phyloP scores from a whole-genome alignment of 179 eudicot species.

The Silene coronaria region DNA sequence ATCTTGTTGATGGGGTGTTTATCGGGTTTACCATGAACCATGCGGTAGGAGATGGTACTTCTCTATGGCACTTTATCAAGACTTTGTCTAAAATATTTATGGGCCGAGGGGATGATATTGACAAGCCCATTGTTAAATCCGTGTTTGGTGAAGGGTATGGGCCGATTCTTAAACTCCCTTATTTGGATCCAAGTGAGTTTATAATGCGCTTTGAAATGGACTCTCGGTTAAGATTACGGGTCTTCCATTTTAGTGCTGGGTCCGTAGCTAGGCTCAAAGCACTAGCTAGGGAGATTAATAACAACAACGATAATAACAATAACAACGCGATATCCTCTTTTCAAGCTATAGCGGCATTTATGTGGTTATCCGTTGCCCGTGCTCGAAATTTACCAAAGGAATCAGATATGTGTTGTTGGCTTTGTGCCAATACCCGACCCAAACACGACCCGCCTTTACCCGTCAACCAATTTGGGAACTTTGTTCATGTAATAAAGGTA shows the following conservation, averaged over 20 bases:
- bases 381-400: neutral
- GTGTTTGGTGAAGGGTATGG: slow-evolving; percentile 7
- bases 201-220: slow-evolving; percentile 3
- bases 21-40: slow-evolving; percentile 18
- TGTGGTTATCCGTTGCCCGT: slow-evolving; percentile 7
- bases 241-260: neutral
- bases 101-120: neutral
- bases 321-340: neutral
- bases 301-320: neutral
- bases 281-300: neutral
- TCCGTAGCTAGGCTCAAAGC: slow-evolving; percentile 1
- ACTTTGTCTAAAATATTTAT: slow-evolving; percentile 6
- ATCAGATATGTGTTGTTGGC: neutral
- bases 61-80: slow-evolving; percentile 7
- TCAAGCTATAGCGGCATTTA: slow-evolving; percentile 11
- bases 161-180: slow-evolving; percentile 10
- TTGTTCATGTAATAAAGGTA: neutral
- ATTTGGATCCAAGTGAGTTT: slow-evolving; percentile 7
- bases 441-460: slow-evolving; percentile 7
- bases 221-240: neutral
- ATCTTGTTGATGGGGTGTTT: slow-evolving; percentile 14
- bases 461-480: neutral
- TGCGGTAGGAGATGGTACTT: neutral
- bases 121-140: slow-evolving; percentile 6
- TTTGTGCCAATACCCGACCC: slow-evolving; percentile 12